Evolutionary conservation across 2,329 filamentous ascomycete species (phyloP), one percentile per base, ranked within the genome.

Genomic region (Fusarium chlamydosporum): DNA sequence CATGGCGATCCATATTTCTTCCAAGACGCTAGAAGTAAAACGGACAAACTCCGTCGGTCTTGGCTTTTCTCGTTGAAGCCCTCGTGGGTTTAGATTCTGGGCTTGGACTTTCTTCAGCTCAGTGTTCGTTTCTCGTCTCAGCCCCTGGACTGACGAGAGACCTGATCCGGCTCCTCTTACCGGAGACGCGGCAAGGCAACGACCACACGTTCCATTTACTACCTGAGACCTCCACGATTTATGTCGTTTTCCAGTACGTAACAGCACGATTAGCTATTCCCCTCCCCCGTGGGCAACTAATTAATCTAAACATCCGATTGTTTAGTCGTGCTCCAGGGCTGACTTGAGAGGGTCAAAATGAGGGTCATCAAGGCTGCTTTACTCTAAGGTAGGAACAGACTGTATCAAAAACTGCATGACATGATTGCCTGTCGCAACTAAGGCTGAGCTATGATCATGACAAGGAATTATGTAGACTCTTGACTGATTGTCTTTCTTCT

Each of bases 1-100:
- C 29, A 26, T 15, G 50, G 26, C 7, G 57, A 51, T 70, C 67
- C 62, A 67, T 70, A 70, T 70, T 70, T 69, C 29, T 29, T 43
- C 33, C 18, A 37, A n/a, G 38, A 27, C 66, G 66, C 66, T 70
- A 69, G 52, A 61, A 56, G 29, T 45, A 27, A 69, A 69, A 69
- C 61, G 60, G 65, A 61, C 40, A 42, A 31, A 18, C 58, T 67
- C 63, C 46, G 64, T 61, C 55, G 40, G 29, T 54, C 56, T 61
- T 61, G 58, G 58, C 42, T 18, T 29, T 13, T 29, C 16, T 18
- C 6, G 18, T 43, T 38, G 33, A 43, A 43, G 38, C 38, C 38
- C 38, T 41, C 38, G 18, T 23, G 38, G 38, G 38, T 41, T 29
- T 29, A 29, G 29, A 29, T 29, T 29, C 29, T 29, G 29, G 7